These are phyloP conservation scores for Chaetomium sp. DNA, from an alignment of 2,329 filamentous ascomycete genomes.

Conservation along the genomic window DNA sequence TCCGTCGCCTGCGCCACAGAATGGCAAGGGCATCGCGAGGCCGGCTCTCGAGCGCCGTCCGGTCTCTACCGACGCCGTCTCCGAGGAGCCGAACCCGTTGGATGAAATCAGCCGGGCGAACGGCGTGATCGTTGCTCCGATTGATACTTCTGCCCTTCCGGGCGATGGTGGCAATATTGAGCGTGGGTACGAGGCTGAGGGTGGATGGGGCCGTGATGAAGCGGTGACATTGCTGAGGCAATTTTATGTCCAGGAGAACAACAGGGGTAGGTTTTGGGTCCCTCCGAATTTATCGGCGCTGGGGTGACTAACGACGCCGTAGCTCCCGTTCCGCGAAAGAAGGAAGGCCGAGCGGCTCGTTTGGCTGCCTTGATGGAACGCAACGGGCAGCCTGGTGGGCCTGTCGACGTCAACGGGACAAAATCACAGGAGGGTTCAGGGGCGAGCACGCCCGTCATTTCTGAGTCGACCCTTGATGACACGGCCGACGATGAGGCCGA, in stretches of 20 bases:
- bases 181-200: constrained; percentile 71
- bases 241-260: constrained; percentile 98
- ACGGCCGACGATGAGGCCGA: background rate
- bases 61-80: constrained; percentile 11
- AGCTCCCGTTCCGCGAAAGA: constrained; percentile 49
- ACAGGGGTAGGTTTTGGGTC: constrained; percentile 56
- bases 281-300: background rate
- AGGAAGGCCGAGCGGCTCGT: constrained; percentile 49
- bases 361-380: constrained; percentile 46
- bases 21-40: constrained; percentile 25
- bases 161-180: constrained; percentile 66
- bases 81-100: constrained; percentile 8
- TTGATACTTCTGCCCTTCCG: constrained; percentile 23
- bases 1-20: constrained; percentile 27
- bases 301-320: background rate
- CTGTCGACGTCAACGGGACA: constrained; percentile 9
- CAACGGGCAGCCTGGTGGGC: constrained; percentile 28
- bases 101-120: constrained; percentile 11
- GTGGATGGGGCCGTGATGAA: constrained; percentile 83
- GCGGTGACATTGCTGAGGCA: constrained; percentile 86
- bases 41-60: constrained; percentile 20
- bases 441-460: background rate
- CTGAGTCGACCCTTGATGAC: background rate
- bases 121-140: background rate
- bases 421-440: constrained; percentile 4